phyloP scores from a whole-genome alignment of 495 filamentous ascomycete species.

The Tuber brumale region DNA sequence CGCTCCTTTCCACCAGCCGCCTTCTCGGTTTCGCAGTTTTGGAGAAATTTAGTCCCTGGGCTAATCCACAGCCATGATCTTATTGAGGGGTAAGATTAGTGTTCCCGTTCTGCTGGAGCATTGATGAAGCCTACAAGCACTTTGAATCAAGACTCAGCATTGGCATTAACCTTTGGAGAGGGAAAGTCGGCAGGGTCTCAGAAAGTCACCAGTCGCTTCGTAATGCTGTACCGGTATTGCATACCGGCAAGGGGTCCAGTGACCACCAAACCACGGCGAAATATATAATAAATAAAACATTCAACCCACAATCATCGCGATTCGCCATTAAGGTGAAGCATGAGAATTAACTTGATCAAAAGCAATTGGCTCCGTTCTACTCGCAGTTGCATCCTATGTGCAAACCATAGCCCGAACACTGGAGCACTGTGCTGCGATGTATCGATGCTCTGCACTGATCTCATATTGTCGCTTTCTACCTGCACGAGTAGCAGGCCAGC shows the following conservation, averaged over 20 bases:
- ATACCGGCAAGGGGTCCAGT: not conserved
- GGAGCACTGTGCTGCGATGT: not conserved
- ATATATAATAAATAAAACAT: not conserved
- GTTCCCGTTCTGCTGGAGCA: not conserved
- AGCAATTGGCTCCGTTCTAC: not conserved
- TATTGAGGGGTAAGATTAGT: not conserved
- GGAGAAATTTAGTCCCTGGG: not conserved
- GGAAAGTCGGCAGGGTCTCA: not conserved
- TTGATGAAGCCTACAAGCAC: not conserved
- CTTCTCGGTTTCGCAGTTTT: not conserved
- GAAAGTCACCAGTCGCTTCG: not conserved
- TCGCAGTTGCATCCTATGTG: not conserved
- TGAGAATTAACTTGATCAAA: not conserved
- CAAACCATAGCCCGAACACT: not conserved
- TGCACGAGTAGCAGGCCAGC: not conserved
- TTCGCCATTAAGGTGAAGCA: not conserved
- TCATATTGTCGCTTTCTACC: not conserved
- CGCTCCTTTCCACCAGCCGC: not conserved
- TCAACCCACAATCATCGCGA: not conserved
- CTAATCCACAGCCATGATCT: not conserved
- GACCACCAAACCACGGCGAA: not conserved
- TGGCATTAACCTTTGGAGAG: not conserved
- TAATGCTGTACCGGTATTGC: not conserved
- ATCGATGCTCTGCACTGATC: not conserved
- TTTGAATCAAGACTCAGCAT: not conserved